Percentiles rank a stretch among this genome's conserved stretches.
Evolutionary conservation across 2,329 filamentous ascomycete genomes (phyloP).

Genomic region (Venturiaceae sp.): DNA sequence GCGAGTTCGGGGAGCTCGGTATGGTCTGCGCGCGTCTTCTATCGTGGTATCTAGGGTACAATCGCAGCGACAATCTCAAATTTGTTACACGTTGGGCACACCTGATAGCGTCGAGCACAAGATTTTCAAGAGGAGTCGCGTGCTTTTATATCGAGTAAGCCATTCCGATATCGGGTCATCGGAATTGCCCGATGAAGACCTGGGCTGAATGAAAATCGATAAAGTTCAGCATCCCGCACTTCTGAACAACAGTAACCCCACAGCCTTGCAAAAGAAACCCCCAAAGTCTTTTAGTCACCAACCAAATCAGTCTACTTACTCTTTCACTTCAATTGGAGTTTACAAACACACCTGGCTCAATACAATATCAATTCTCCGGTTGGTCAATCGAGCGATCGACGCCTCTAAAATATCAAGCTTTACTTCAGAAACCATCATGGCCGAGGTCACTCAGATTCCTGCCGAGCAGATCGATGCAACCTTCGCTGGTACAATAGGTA

Average conservation of each 20-base stretch:
- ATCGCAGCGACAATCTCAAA: not conserved
- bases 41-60: not conserved
- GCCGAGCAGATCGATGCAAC: conserved; percentile 41
- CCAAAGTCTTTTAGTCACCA: no score
- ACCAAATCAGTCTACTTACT: no score
- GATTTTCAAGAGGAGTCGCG: not conserved
- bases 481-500: conserved; percentile 16
- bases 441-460: conserved; percentile 14
- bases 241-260: not conserved
- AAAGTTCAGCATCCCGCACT: not conserved
- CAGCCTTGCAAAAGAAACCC: not conserved
- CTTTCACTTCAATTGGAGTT: not conserved
- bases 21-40: no score
- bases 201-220: no score
- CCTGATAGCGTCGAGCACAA: not conserved
- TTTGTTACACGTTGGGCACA: not conserved
- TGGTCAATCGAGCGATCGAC: no score
- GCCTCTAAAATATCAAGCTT: no score
- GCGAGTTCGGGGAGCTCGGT: no score
- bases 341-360: no score
- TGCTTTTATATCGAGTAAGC: not conserved
- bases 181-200: no score
- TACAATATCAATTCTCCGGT: no score
- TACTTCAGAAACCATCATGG: not conserved
- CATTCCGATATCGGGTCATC: not conserved